Evolutionary conservation across 169 alveolate species (phyloP).

Genomic region (Plasmodium inui): DNA sequence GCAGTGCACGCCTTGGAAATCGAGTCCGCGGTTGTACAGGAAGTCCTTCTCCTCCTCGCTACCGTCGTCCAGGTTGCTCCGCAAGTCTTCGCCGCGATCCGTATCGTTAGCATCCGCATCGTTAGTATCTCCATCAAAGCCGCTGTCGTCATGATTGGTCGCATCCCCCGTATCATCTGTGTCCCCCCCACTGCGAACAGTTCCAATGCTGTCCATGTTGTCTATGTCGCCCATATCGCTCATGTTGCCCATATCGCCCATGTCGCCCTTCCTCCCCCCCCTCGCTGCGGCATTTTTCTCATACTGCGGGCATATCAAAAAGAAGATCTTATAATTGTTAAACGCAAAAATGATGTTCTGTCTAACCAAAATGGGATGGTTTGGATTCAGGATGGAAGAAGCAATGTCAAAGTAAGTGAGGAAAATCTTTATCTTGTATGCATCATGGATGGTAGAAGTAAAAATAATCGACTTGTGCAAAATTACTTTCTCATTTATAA

Average conservation of each 20-base stretch:
- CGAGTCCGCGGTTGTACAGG: conserved; percentile 93
- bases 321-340: conserved; percentile 33
- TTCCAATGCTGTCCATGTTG: no score
- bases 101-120: conserved; percentile 50
- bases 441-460: conserved; percentile 32
- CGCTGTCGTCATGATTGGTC: not conserved
- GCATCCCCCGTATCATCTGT: not conserved
- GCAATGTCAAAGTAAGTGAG: conserved; percentile 46
- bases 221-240: not conserved
- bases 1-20: conserved; percentile 94
- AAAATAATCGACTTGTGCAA: conserved; percentile 38
- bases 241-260: not conserved
- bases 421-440: conserved; percentile 50
- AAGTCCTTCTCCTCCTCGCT: conserved; percentile 79
- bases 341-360: conserved; percentile 41
- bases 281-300: conserved; percentile 12
- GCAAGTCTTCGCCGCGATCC: not conserved
- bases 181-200: no score
- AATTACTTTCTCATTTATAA: conserved; percentile 32
- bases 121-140: not conserved
- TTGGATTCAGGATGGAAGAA: conserved; percentile 45
- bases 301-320: conserved; percentile 64
- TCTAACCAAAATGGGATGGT: conserved; percentile 37
- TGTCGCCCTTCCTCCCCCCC: not conserved
- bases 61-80: conserved; percentile 61